Evolutionary conservation across 129 eudicot genomes (phyloP).

Genomic region (Helianthus annuus): HanXRQr2.0-SUNRISE NC_035443.2:7331105-7331604

Average conservation of each 20-base stretch:
- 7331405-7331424: not conserved
- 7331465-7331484: not conserved
- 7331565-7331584: no score
- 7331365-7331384: not conserved
- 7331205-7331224: not conserved
- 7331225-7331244: not conserved
- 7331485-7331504: not conserved
- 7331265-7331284: not conserved
- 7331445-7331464: not conserved
- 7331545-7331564: no score
- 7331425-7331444: not conserved
- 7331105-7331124: not conserved
- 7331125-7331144: not conserved
- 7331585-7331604: no score
- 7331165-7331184: not conserved
- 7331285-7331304: not conserved
- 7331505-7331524: no score
- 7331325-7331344: not conserved
- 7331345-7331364: not conserved
- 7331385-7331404: not conserved
- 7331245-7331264: not conserved
- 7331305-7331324: slow-evolving; percentile 4
- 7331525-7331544: no score
- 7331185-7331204: not conserved
- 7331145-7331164: not conserved